A percentile compares a stretch with the other conserved stretches of the same genome.
phyloP scores from a whole-genome alignment of 208 protist species.

The Trypanosoma lewisi region DNA sequence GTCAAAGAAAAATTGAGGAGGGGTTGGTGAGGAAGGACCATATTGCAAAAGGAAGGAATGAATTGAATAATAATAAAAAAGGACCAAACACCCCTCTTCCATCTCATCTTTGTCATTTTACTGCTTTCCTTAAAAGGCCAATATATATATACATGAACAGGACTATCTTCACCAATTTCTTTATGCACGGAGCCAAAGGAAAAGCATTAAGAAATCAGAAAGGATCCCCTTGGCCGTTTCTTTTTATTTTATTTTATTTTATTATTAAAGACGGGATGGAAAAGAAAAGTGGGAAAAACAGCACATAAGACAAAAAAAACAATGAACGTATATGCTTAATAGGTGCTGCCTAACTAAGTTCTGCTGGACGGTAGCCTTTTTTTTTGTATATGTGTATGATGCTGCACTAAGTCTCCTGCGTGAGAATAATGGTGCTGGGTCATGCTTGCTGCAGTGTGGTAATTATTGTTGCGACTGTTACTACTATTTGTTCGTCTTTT shows the following conservation, averaged over 20 bases:
- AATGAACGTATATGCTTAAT: no score
- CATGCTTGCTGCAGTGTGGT: not conserved
- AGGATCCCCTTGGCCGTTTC: not conserved
- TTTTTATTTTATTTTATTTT: not conserved
- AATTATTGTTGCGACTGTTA: not conserved
- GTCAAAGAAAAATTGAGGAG: not conserved
- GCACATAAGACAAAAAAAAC: constrained; percentile 1
- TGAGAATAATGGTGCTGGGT: not conserved
- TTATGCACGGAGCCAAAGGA: not conserved
- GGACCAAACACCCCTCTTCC: no score
- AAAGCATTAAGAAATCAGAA: not conserved
- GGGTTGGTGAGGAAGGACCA: not conserved
- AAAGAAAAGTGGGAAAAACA: not conserved
- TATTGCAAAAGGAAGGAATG: not conserved
- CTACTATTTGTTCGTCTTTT: not conserved
- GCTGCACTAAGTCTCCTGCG: not conserved
- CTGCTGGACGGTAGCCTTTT: no score
- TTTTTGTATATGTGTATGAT: no score
- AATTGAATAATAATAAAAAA: no score
- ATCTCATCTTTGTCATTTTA: not conserved
- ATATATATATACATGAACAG: not conserved
- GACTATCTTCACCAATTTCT: not conserved
- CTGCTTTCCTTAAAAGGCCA: not conserved
- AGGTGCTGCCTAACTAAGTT: no score
- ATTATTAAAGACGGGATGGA: not conserved